Percentiles rank a stretch among this genome's conserved stretches.
These are phyloP conservation scores for Wickerhamiella azymoides DNA, from an alignment of 805 yeast species.

Conservation along the genomic window DNA sequence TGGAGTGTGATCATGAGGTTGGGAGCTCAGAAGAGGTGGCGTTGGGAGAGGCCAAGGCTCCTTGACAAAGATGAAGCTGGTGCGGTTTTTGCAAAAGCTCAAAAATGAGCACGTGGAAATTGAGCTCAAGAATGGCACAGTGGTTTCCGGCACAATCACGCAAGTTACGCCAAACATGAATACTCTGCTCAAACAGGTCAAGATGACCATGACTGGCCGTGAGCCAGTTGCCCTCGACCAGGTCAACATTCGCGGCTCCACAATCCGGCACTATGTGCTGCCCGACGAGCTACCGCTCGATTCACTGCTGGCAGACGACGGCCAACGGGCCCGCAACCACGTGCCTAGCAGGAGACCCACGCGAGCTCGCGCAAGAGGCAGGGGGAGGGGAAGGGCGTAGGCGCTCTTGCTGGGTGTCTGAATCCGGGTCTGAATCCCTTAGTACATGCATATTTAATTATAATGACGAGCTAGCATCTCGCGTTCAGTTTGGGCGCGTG, in stretches of 20 bases:
- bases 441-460: not conserved
- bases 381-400: not conserved
- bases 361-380: constrained; percentile 2
- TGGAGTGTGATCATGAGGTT: constrained; percentile 1
- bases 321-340: constrained; percentile 26
- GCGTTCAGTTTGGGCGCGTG: constrained; percentile 24
- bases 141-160: constrained; percentile 69
- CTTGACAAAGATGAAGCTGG: constrained; percentile 18
- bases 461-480: not conserved
- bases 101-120: constrained; percentile 78
- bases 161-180: constrained; percentile 89
- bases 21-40: too few relatives aligned
- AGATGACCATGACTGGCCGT: constrained; percentile 57
- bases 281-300: constrained; percentile 75
- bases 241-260: constrained; percentile 80
- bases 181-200: constrained; percentile 64
- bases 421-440: too few relatives aligned
- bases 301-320: constrained; percentile 31
- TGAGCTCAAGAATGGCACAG: constrained; percentile 82
- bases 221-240: constrained; percentile 59
- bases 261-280: constrained; percentile 64
- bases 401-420: too few relatives aligned
- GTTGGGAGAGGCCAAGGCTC: too few relatives aligned
- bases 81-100: constrained; percentile 63
- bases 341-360: constrained; percentile 1